Percentiles rank a stretch among this genome's conserved stretches.
phyloP scores from a whole-genome alignment of 371 early-diverging fungal genomes.

The Chytridium lagenaria region DNA sequence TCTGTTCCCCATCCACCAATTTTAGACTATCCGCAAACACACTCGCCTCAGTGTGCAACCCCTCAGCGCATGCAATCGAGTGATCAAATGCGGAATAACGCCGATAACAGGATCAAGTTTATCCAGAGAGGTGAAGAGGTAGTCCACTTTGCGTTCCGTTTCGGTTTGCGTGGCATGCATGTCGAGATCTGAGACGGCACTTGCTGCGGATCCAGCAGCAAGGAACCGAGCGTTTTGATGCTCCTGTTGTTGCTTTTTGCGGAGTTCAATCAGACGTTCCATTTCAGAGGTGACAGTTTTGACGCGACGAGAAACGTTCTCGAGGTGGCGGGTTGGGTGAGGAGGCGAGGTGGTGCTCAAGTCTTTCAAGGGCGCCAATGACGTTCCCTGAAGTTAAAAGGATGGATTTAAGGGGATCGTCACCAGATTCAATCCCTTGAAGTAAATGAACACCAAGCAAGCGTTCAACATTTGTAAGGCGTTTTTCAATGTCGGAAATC shows the following conservation, averaged over 20 bases:
- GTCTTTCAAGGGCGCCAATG: conserved; percentile 70
- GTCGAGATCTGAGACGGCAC: conserved; percentile 25
- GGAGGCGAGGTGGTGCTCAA: conserved; percentile 80
- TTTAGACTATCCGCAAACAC: conserved; percentile 77
- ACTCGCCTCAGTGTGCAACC: conserved; percentile 82
- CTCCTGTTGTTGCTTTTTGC: conserved; percentile 41
- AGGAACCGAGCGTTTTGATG: neutral
- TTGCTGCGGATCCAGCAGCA: conserved; percentile 3
- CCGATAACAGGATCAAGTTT: conserved; percentile 80
- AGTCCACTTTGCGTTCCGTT: conserved; percentile 64
- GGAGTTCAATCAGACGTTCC: conserved; percentile 76
- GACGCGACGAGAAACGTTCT: conserved; percentile 72
- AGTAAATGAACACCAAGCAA: conserved; percentile 71
- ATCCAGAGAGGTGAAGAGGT: conserved; percentile 73
- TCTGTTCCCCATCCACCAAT: conserved; percentile 75
- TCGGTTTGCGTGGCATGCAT: conserved; percentile 39
- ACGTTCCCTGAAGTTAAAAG: conserved; percentile 50
- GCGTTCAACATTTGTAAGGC: conserved; percentile 79
- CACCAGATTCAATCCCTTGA: conserved; percentile 35
- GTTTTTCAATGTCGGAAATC: conserved; percentile 73
- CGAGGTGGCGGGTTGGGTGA: conserved; percentile 81
- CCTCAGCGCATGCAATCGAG: conserved; percentile 80
- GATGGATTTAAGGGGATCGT: conserved; percentile 34
- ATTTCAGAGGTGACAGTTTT: conserved; percentile 73
- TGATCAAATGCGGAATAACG: conserved; percentile 78